Evolutionary conservation across 176 grass and related monocot species (phyloP), one percentile per base, ranked within the genome.

Genomic region (Musa itinerans): DNA sequence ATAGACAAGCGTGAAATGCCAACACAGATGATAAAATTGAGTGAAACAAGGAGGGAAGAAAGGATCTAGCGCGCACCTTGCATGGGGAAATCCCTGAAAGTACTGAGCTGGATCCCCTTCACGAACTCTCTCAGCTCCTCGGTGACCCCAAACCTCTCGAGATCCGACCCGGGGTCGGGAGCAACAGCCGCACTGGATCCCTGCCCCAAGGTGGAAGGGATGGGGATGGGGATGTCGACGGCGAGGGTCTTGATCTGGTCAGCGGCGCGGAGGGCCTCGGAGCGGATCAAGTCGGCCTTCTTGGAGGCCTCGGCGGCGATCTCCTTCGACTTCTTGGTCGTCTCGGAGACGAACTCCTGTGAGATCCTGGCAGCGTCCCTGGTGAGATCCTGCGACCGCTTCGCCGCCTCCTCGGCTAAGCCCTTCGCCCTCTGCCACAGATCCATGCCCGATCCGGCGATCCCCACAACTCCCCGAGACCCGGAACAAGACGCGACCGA

Each of bases 81-180:
- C 79, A 99, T 75, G 53, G 91, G 95, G 76, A 94, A 99, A 84
- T 99, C 91, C 66, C 88, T 85, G 76, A 99, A 99, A 21, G 91
- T 94, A 83, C 87, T 99, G 34, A 99, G 78, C 63, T 89, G 81
- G 81, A 94, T 91, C 86, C 88, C 95, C 80, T 89, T 84, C 64
- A 99, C 88, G 85, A 99, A 94, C 56, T 94, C 91, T 53, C 88
- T 84, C 55, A 99, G 86, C 83, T 99, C 91, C 1, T 99, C 88
- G 34, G 88, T 94, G 78, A 99, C 81, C 24, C 84, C 95, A 82
- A 89, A 92, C 0, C 78, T 81, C 75, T 99, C 81, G 63, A 92
- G 88, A 79, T 92, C 88, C 9, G 56, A 55, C 53, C 81, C 88
- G 9, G 82, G 77, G 69, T 80, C 94, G 19, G 84, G 67, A 51